Evolutionary conservation across 371 early-diverging fungal genomes (phyloP), one percentile per base, ranked within the genome.

Genomic region (Mortierella sp.): DNA sequence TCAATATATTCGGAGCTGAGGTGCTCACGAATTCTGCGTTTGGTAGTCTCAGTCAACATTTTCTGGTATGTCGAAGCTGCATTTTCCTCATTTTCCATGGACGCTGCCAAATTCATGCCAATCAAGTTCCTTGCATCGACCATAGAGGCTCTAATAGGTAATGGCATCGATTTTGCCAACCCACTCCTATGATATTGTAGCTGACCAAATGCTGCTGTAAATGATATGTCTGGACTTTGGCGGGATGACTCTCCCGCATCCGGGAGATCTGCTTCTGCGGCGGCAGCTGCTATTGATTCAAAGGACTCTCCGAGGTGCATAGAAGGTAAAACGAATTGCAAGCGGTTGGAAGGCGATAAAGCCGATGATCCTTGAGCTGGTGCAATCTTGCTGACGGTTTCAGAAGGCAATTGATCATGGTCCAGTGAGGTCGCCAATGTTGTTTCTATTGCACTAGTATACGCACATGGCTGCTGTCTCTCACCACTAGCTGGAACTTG

Each of bases 271-370:
- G 51, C 15, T 5, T 5, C n/a, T 6, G 0, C n/a, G 8, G 34
- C 9, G 1, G 5, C 34, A 34, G 40, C 32, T 3, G 57, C 37
- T 9, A 69, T 58, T 12, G 65, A 51, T 17, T 67, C 81, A 28
- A 80, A 61, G 0, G 81, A 71, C 10, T 80, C 81, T 5, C 75
- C 81, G 2, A 80, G 72, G 22, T 67, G 72, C 26, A 80, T 34
- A 2, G 75, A 72, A 1, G 81, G 75, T 10, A 80, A 56, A 13
- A 75, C 32, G 58, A 75, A 78, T 32, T 69, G 73, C 3, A 70
- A 22, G 15, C 49, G 66, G 23, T 66, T 59, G n/a, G 78, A 72
- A 12, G 66, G 69, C 3, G 73, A 29, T 49, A 68, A 29, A 12
- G 60, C 12, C 8, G 68, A 45, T n/a, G 12, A n/a, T 22, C 13